Conservation (phyloP, 2,329 filamentous ascomycete species). For the Tolypocladium inflatum region DNA sequence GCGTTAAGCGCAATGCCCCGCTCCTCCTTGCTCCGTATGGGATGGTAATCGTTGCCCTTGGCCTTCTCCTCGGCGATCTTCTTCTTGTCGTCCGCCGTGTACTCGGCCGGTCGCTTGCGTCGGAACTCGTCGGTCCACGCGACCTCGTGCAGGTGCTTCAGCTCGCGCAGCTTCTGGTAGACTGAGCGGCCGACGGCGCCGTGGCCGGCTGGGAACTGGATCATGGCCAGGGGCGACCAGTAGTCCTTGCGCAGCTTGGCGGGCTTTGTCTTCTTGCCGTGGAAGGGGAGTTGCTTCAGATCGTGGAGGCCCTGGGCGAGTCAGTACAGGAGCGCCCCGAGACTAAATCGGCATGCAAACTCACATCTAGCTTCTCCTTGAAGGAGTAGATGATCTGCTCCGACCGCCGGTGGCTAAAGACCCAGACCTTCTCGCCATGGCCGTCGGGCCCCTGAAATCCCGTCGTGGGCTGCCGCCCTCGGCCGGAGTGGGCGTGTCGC, state of each 20-base stretch:
- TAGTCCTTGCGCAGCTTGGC: constrained; percentile 56
- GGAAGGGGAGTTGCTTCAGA: constrained; percentile 51
- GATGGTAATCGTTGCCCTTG: constrained; percentile 21
- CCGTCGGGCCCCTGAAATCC: constrained; percentile 21
- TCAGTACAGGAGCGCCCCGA: not conserved
- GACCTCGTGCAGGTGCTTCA: constrained; percentile 52
- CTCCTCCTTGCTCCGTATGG: constrained; percentile 27
- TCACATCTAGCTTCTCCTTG: constrained; percentile 33
- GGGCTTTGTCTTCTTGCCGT: constrained; percentile 58
- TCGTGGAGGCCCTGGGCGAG: constrained; percentile 27
- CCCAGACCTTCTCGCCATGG: constrained; percentile 49
- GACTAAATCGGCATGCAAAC: constrained; percentile 8
- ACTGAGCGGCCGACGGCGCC: constrained; percentile 47
- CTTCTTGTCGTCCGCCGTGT: constrained; percentile 22
- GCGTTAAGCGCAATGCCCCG: constrained; percentile 45
- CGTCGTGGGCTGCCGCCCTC: constrained; percentile 11
- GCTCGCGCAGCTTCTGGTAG: constrained; percentile 56
- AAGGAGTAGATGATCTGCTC: constrained; percentile 46
- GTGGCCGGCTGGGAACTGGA: constrained; percentile 44
- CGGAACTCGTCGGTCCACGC: constrained; percentile 44
- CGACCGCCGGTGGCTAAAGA: constrained; percentile 40
- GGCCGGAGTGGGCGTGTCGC: constrained; percentile 24
- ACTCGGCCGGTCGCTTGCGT: constrained; percentile 25
- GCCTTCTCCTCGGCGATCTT: constrained; percentile 18
- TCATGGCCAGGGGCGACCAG: constrained; percentile 52